These are phyloP conservation scores for Meyerozyma elateridarum DNA, from an alignment of 1,139 yeast genomes.

Conservation along the genomic window DNA sequence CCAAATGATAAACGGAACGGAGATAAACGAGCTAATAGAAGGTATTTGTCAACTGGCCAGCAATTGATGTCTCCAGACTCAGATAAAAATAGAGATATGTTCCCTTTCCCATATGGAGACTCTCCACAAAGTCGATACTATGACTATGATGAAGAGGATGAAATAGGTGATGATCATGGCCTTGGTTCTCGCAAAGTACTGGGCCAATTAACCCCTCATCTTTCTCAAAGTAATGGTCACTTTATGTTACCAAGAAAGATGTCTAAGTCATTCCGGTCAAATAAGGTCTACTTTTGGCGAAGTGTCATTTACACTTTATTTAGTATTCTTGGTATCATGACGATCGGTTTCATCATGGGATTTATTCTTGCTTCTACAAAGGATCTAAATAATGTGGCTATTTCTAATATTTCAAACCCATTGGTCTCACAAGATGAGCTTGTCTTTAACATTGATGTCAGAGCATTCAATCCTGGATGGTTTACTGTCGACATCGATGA, in stretches of 20 bases:
- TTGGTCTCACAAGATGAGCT: conserved; percentile 82
- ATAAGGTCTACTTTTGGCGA: conserved; percentile 35
- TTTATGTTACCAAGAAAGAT: conserved; percentile 31
- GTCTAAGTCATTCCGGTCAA: conserved; percentile 11
- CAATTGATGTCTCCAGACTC: conserved; percentile 13
- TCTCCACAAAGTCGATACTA: conserved; percentile 28
- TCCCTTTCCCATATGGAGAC: conserved; percentile 56
- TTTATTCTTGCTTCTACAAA: conserved; percentile 83
- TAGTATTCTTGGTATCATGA: conserved; percentile 49
- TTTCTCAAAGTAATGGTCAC: conserved; percentile 15
- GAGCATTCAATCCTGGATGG: conserved; percentile 86
- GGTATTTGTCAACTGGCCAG: conserved; percentile 36
- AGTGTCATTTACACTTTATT: conserved; percentile 54
- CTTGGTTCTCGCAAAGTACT: background rate
- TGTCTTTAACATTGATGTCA: conserved; percentile 70
- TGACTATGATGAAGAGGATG: conserved; percentile 41
- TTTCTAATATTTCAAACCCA: conserved; percentile 60
- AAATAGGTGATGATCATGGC: conserved; percentile 16
- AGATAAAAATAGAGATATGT: conserved; percentile 23
- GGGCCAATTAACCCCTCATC: background rate
- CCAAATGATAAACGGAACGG: conserved; percentile 24
- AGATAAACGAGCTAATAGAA: conserved; percentile 24
- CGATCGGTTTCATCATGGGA: conserved; percentile 76
- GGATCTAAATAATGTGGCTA: conserved; percentile 65
- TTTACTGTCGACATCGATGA: conserved; percentile 59